Evolutionary conservation across 202 grass and related monocot species (phyloP).

Genomic region (Setaria viridis): DNA sequence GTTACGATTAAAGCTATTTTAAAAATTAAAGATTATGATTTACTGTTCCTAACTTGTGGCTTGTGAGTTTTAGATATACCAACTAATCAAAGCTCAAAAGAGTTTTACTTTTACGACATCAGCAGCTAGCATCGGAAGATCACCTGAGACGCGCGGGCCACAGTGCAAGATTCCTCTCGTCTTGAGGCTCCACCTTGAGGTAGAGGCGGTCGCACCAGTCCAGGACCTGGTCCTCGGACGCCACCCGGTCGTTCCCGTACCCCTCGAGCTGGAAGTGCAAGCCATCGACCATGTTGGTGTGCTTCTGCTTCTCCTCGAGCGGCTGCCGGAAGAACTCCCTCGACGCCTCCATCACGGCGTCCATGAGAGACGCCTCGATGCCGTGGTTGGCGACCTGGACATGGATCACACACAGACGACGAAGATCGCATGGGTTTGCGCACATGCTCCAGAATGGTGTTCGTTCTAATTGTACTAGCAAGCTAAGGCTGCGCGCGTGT

Average conservation of each 20-base stretch:
- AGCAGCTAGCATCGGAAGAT: no score
- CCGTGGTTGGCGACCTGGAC: conserved; percentile 52
- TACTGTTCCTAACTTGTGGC: no score
- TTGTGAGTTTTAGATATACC: no score
- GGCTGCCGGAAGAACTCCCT: conserved; percentile 61
- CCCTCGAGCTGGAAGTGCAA: conserved; percentile 56
- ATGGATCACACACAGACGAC: no score
- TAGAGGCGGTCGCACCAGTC: conserved; percentile 64
- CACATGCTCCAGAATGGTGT: no score
- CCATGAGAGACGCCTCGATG: conserved; percentile 43
- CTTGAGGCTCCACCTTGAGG: conserved; percentile 51
- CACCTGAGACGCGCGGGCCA: conserved; percentile 51
- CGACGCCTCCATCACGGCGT: conserved; percentile 43
- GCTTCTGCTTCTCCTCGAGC: conserved; percentile 47
- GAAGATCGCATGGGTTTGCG: no score
- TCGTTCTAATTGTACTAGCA: no score
- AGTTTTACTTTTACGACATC: no score
- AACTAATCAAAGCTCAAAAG: no score
- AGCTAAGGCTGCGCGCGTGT: no score
- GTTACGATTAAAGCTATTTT: no score
- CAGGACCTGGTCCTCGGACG: conserved; percentile 39
- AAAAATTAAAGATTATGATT: no score
- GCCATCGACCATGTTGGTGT: conserved; percentile 46
- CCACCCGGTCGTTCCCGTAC: conserved; percentile 53
- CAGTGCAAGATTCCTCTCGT: conserved; percentile 39